Percentiles rank a stretch among this genome's conserved stretches.
These are phyloP conservation scores for Glebionis coronaria DNA, from an alignment of 129 eudicot genomes.

Conservation along the genomic window DNA sequence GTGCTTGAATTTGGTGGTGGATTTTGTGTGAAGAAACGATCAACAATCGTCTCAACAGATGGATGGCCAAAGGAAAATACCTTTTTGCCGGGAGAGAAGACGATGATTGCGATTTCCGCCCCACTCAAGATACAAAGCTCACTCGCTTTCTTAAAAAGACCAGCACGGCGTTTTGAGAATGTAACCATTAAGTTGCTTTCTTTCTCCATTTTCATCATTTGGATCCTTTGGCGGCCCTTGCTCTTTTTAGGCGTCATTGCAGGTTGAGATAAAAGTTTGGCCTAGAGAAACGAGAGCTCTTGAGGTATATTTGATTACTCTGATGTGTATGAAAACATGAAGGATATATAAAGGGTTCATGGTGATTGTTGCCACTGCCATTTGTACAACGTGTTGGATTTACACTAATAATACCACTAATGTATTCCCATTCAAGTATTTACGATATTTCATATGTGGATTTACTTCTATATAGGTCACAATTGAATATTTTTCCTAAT, in stretches of 20 bases:
- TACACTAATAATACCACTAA: conserved; percentile 1
- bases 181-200: conserved; percentile 54
- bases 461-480: background rate
- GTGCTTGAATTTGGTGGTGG: conserved; percentile 33
- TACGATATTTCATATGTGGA: background rate
- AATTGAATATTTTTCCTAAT: background rate
- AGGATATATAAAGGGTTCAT: conserved; percentile 10
- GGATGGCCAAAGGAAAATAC: conserved; percentile 71
- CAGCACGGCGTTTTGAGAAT: conserved; percentile 54
- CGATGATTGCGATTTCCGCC: conserved; percentile 46
- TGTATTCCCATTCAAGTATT: conserved; percentile 4
- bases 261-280: background rate
- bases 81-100: conserved; percentile 56
- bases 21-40: conserved; percentile 34
- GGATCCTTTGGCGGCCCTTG: conserved; percentile 55
- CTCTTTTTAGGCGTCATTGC: conserved; percentile 29
- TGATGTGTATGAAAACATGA: background rate
- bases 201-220: conserved; percentile 43
- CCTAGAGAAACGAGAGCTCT: background rate
- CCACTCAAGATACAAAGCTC: conserved; percentile 56
- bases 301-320: background rate
- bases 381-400: background rate
- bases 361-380: background rate
- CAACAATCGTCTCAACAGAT: conserved; percentile 33
- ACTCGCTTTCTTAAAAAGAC: conserved; percentile 60